A percentile compares a stretch with the other conserved stretches of the same genome.
Conservation (phyloP, 1,284 basidiomycete species). For the Microbotryum lychnidis-dioicae region DNA sequence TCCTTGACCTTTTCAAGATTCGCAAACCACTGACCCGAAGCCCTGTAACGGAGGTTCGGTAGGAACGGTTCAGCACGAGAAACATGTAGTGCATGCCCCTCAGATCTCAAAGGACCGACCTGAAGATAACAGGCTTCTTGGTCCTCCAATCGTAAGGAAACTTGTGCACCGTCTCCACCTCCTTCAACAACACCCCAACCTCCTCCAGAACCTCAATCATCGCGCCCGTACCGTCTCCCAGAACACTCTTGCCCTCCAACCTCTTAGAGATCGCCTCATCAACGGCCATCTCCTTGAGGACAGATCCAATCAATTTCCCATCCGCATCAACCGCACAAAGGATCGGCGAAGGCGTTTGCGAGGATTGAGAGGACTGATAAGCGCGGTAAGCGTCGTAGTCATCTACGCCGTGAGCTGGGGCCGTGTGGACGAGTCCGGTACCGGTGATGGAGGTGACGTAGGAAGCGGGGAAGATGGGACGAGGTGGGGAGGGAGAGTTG, state of each 20-base stretch:
- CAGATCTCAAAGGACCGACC: slow-evolving; percentile 47
- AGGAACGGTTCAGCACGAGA: not conserved
- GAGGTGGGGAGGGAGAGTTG: slow-evolving; percentile 46
- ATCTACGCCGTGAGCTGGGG: slow-evolving; percentile 88
- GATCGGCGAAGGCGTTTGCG: slow-evolving; percentile 44
- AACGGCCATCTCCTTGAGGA: slow-evolving; percentile 45
- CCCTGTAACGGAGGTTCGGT: slow-evolving; percentile 46
- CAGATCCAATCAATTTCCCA: slow-evolving; percentile 62
- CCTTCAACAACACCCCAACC: slow-evolving; percentile 53
- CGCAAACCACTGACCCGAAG: slow-evolving; percentile 97
- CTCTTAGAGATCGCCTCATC: slow-evolving; percentile 39
- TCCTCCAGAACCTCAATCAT: slow-evolving; percentile 59
- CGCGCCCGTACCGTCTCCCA: slow-evolving; percentile 59
- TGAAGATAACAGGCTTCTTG: slow-evolving; percentile 80
- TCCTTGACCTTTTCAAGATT: slow-evolving; percentile 78
- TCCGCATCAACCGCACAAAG: slow-evolving; percentile 70
- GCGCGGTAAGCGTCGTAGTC: slow-evolving; percentile 70
- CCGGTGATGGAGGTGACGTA: slow-evolving; percentile 84
- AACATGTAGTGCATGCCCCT: not conserved
- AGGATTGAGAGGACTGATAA: slow-evolving; percentile 17
- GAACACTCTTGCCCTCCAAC: slow-evolving; percentile 63
- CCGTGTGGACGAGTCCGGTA: slow-evolving; percentile 94
- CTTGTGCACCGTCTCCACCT: slow-evolving; percentile 69
- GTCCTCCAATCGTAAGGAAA: slow-evolving; percentile 99
- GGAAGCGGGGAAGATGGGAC: slow-evolving; percentile 43